Percentiles rank a stretch among this genome's conserved stretches.
These are phyloP conservation scores for Jimgerdemannia lactiflua DNA, from an alignment of 192 early-diverging fungal species.

Conservation along the genomic window DNA sequence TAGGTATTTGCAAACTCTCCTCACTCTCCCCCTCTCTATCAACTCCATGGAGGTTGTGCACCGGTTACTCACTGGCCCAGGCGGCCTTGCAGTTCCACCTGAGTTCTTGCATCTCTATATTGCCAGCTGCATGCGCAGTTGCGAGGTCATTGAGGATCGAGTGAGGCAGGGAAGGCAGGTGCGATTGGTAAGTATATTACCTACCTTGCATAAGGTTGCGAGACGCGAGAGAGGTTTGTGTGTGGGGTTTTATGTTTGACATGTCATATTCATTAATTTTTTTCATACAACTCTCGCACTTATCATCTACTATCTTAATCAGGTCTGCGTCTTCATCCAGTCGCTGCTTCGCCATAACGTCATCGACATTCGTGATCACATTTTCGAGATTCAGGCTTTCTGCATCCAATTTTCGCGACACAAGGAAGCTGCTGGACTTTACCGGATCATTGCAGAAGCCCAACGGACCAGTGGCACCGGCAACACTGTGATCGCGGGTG, in stretches of 20 bases:
- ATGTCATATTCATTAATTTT: too few species aligned
- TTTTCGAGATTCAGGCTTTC: conserved; percentile 33
- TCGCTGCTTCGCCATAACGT: conserved; percentile 28
- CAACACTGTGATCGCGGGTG: too few species aligned
- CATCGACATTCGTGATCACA: conserved; percentile 37
- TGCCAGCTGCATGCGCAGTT: conserved; percentile 37
- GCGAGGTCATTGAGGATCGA: conserved; percentile 38
- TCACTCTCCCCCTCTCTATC: conserved; percentile 18
- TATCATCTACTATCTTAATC: not conserved
- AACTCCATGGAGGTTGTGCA: conserved; percentile 41
- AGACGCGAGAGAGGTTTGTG: too few species aligned
- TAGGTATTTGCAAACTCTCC: conserved; percentile 10
- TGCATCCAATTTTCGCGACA: conserved; percentile 40
- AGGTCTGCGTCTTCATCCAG: conserved; percentile 41
- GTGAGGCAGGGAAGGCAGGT: conserved; percentile 36
- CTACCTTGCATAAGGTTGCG: too few species aligned
- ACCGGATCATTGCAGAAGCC: conserved; percentile 33
- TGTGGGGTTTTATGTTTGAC: too few species aligned
- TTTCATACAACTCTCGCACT: too few species aligned
- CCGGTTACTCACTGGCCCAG: conserved; percentile 25
- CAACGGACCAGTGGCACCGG: conserved; percentile 1
- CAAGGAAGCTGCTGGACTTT: conserved; percentile 31
- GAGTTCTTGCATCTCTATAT: conserved; percentile 36
- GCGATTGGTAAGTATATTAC: conserved; percentile 42
- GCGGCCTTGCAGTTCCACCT: conserved; percentile 24